Evolutionary conservation across 106 monocot genomes (phyloP).

Genomic region (Dendrobium chrysotoxum): DNA sequence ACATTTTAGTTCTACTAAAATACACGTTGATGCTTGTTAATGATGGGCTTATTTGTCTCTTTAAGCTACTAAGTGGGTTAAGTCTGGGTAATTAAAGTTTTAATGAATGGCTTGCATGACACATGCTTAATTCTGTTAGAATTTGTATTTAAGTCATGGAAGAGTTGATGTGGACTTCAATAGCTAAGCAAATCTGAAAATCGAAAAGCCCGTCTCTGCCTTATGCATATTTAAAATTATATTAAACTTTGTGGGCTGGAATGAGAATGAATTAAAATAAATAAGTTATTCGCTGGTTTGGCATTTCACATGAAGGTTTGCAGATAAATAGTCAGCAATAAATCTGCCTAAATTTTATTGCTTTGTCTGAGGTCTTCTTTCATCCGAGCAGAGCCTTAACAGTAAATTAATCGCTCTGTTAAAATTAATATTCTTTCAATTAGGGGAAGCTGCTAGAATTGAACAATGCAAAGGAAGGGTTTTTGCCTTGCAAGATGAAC

Average conservation of each 20-base stretch:
- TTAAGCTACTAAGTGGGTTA: neutral
- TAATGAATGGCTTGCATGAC: neutral
- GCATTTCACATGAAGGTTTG: neutral
- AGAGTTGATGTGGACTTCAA: neutral
- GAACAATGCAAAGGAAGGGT: conserved; percentile 71
- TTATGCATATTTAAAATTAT: neutral
- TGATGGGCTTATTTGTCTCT: no score
- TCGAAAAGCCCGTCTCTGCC: neutral
- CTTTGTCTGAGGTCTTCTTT: neutral
- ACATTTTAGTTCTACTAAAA: no score
- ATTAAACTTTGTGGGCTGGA: neutral
- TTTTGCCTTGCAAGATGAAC: conserved; percentile 79
- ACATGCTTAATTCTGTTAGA: neutral
- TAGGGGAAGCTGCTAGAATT: conserved; percentile 77
- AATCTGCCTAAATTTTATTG: neutral
- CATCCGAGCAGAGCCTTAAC: neutral
- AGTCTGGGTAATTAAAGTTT: neutral
- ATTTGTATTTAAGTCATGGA: neutral
- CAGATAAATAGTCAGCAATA: no score
- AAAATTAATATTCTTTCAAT: conserved; percentile 2
- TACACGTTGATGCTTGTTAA: no score
- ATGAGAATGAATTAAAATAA: neutral
- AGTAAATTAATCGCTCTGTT: neutral
- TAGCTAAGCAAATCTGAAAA: neutral
- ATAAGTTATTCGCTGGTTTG: neutral